Evolutionary conservation across 441 rosid genomes (phyloP), one percentile per base, ranked within the genome.

Genomic region (Flueggea neowawraea): DNA sequence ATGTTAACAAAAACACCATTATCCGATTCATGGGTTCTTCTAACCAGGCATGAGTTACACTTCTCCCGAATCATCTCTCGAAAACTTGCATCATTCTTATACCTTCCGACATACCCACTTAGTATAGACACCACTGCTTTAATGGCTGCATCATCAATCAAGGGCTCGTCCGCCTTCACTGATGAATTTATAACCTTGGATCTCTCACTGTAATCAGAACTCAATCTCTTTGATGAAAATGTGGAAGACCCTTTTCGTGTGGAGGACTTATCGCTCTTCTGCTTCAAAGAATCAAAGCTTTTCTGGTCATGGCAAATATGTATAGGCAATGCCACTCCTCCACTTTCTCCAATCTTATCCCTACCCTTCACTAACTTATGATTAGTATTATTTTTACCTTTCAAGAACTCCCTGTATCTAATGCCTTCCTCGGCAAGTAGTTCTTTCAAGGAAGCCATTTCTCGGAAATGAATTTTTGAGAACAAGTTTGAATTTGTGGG

Each of bases 71-170:
- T 64, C 65, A 41, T 60, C 55, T 55, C 53, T 36, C 84, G 71
- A 63, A 82, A 84, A 61, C 31, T 61, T 32, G 64, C 73, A 49
- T 86, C 93, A 28, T 68, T 75, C 17, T 59, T 6, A 53, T 71
- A 86, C 73, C 78, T 74, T 4, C 84, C 88, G 0, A 69, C 36
- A 32, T 84, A 84, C 12, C 89, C 88, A 70, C 78, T 32, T 22
- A 87, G 80, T n/a, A 87, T 69, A 0, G 93, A 77, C 8, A 82
- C 43, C 61, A 80, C 80, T 12, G 88, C 86, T 59, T 61, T 64
- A 28, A 82, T 62, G 41, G 84, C 82, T 10, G 65, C 72, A 58
- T 75, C 84, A 66, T 80, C 85, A 13, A 75, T 66, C 50, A 75
- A 77, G 41, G 84, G 68, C 55, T 77, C 83, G 5, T 79, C 81